These are phyloP conservation scores for Aurantiochytrium sp. DNA, from an alignment of 108 stramenopile species.

Conservation along the genomic window DNA sequence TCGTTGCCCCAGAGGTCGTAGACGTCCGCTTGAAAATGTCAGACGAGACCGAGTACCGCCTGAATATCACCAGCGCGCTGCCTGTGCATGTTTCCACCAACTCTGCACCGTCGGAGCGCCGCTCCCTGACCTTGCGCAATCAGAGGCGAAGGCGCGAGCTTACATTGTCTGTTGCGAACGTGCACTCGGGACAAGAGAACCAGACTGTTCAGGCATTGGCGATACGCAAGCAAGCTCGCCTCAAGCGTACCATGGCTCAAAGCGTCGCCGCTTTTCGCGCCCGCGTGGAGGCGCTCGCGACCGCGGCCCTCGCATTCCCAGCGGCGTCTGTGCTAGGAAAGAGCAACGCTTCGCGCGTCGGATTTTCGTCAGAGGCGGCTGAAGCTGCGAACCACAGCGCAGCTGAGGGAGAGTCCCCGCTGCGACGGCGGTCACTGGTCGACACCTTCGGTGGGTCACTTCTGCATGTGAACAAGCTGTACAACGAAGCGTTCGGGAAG, in stretches of 20 bases:
- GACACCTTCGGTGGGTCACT: conserved; percentile 50
- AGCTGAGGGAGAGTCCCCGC: neutral
- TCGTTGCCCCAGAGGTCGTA: neutral
- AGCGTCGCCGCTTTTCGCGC: neutral
- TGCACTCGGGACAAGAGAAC: too few relatives aligned
- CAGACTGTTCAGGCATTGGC: too few relatives aligned
- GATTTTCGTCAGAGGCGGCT: neutral
- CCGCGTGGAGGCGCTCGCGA: too few relatives aligned
- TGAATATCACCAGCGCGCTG: neutral
- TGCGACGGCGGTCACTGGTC: neutral
- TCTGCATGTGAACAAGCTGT: conserved; percentile 44
- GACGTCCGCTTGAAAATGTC: neutral
- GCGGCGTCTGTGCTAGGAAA: too few relatives aligned
- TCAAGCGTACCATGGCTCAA: neutral
- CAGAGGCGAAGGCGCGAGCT: too few relatives aligned
- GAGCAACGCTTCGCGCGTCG: too few relatives aligned
- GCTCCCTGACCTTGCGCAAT: too few relatives aligned
- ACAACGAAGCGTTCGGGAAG: conserved; percentile 42
- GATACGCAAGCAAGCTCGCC: neutral
- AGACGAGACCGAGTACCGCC: neutral
- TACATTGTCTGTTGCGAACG: too few relatives aligned
- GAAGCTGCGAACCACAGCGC: neutral
- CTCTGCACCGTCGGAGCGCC: too few relatives aligned
- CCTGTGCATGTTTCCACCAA: too few relatives aligned
- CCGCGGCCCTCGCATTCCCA: too few relatives aligned